Evolutionary conservation across 345 rosid species (phyloP).

Genomic region (Noccaea caerulescens): DNA sequence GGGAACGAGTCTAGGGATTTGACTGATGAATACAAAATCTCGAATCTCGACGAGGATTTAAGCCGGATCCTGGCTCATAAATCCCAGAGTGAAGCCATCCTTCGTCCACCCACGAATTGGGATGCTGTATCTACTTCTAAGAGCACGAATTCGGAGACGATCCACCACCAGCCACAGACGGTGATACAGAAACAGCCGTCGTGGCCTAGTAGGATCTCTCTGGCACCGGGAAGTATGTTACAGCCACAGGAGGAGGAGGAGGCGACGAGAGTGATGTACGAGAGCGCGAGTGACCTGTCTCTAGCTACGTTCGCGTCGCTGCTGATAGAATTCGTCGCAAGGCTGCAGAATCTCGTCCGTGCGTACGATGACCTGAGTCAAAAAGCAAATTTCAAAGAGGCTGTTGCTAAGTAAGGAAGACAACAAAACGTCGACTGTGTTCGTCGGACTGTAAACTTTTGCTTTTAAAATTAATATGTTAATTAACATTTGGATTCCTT

Average conservation of each 20-base stretch:
- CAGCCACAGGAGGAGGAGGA: conserved; percentile 37
- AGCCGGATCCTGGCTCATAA: conserved; percentile 52
- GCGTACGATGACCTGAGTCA: conserved; percentile 67
- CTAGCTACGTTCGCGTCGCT: conserved; percentile 83
- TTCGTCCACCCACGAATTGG: conserved; percentile 40
- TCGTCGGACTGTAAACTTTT: too few species aligned
- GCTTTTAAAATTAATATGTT: too few species aligned
- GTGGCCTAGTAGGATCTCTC: conserved; percentile 52
- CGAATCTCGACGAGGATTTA: conserved; percentile 48
- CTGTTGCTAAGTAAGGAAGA: conserved; percentile 7
- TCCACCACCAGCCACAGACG: conserved; percentile 11
- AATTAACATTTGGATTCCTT: too few species aligned
- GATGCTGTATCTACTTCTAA: background rate
- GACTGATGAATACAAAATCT: conserved; percentile 49
- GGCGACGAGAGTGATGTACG: conserved; percentile 50
- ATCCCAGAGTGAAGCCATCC: conserved; percentile 48
- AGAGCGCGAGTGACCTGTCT: conserved; percentile 78
- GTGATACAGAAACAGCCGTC: conserved; percentile 52
- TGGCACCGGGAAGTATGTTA: conserved; percentile 35
- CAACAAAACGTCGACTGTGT: background rate
- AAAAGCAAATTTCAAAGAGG: conserved; percentile 68
- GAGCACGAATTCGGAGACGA: background rate
- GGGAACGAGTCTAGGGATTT: conserved; percentile 27
- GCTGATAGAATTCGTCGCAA: conserved; percentile 81
- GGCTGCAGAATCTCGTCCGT: conserved; percentile 69